phyloP scores from a whole-genome alignment of 2,329 filamentous ascomycete genomes.

The Chaetoscypha palmicola region DNA sequence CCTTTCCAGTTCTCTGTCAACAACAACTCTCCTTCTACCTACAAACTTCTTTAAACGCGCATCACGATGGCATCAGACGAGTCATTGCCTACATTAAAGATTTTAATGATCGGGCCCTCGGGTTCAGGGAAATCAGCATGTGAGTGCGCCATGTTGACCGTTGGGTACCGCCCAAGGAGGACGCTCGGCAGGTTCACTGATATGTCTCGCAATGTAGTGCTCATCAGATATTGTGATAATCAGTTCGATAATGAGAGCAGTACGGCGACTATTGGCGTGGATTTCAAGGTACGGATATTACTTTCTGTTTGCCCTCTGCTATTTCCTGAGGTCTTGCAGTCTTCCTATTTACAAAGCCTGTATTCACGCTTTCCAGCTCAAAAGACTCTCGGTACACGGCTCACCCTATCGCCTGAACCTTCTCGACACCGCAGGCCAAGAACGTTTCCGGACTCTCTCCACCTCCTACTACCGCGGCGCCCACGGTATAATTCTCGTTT shows the following conservation, averaged over 20 bases:
- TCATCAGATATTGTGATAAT: slow-evolving; percentile 49
- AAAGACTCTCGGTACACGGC: slow-evolving; percentile 45
- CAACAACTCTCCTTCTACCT: slow-evolving; percentile 1
- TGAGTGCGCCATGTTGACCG: slow-evolving; percentile 31
- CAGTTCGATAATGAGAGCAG: slow-evolving; percentile 49
- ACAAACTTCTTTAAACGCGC: neutral
- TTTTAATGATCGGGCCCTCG: slow-evolving; percentile 49
- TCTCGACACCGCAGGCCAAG: slow-evolving; percentile 87
- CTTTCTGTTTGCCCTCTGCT: too few relatives aligned
- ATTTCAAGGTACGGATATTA: slow-evolving; percentile 43
- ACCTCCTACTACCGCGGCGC: slow-evolving; percentile 94
- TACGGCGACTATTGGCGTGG: slow-evolving; percentile 50
- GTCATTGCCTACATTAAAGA: slow-evolving; percentile 43
- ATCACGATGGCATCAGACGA: slow-evolving; percentile 39
- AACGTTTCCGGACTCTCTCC: slow-evolving; percentile 90
- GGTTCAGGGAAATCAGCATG: slow-evolving; percentile 49
- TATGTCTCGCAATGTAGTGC: slow-evolving; percentile 34
- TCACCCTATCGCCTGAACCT: slow-evolving; percentile 46
- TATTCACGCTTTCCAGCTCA: slow-evolving; percentile 34
- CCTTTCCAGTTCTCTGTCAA: too few relatives aligned
- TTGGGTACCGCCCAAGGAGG: neutral
- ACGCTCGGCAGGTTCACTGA: slow-evolving; percentile 8
- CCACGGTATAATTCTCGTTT: slow-evolving; percentile 89
- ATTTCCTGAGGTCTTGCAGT: too few relatives aligned
- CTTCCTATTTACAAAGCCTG: neutral